Percentiles rank a stretch among this genome's conserved stretches.
Evolutionary conservation across 2,329 filamentous ascomycete genomes (phyloP).

Genomic region (Cercospora sp.): DNA sequence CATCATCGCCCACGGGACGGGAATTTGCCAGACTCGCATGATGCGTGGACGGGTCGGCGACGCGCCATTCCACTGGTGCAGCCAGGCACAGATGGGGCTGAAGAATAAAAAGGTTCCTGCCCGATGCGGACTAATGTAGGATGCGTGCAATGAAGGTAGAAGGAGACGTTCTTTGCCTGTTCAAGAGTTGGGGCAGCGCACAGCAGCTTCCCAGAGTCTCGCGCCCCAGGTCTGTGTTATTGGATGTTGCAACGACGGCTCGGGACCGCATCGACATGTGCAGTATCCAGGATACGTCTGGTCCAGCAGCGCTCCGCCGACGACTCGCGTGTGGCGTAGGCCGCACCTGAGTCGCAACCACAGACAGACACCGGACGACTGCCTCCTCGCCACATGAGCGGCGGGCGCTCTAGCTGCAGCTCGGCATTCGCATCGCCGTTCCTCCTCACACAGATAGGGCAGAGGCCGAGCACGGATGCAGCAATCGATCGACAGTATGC

Average conservation of each 20-base stretch:
- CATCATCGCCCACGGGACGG: neutral
- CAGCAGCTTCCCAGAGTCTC: neutral
- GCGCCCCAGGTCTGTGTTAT: neutral
- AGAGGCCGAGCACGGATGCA: neutral
- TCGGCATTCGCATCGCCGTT: conserved; percentile 8
- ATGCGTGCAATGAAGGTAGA: neutral
- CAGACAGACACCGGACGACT: neutral
- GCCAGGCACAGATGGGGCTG: neutral
- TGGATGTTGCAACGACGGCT: neutral
- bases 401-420: conserved; percentile 2
- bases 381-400: no score
- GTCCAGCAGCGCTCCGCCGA: neutral
- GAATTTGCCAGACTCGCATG: neutral
- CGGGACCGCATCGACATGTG: neutral
- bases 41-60: neutral
- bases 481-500: conserved; percentile 4
- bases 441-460: neutral
- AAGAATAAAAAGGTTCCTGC: neutral
- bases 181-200: neutral
- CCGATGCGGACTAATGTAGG: neutral
- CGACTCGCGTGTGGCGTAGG: neutral
- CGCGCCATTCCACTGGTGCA: neutral
- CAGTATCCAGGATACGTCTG: neutral
- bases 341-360: neutral
- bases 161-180: neutral